Percentiles rank a stretch among this genome's conserved stretches.
Evolutionary conservation across 164 flowering plant genomes (phyloP).

Genomic region (Berberis thunbergii): DNA sequence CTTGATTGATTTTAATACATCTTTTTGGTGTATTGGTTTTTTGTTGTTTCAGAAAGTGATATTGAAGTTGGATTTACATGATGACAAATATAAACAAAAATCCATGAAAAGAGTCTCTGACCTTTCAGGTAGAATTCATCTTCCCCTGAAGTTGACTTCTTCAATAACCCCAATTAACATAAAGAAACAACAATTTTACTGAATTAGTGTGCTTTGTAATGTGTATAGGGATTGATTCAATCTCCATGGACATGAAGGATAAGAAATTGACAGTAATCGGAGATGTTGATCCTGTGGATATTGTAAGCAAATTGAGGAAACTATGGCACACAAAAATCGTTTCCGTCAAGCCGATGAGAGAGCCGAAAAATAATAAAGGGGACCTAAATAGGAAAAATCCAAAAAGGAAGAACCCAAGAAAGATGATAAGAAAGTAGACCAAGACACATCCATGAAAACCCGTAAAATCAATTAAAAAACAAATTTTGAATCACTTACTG

Average conservation of each 20-base stretch:
- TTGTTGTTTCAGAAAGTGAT: slow-evolving; percentile 37
- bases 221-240: slow-evolving; percentile 67
- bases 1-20: neutral
- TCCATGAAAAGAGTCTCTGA: slow-evolving; percentile 6
- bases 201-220: neutral
- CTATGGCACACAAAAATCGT: slow-evolving; percentile 52
- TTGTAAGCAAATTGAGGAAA: slow-evolving; percentile 65
- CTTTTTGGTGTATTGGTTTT: neutral
- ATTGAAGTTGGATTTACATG: slow-evolving; percentile 1
- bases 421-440: too few relatives aligned
- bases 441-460: too few relatives aligned
- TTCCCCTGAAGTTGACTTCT: neutral
- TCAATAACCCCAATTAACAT: neutral
- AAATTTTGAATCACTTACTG: too few relatives aligned
- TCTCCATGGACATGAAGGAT: slow-evolving; percentile 74
- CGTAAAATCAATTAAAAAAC: too few relatives aligned
- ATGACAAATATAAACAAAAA: slow-evolving; percentile 7
- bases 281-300: slow-evolving; percentile 49
- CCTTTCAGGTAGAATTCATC: neutral
- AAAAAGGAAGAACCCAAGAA: slow-evolving; percentile 11
- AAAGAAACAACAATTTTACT: neutral
- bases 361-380: slow-evolving; percentile 65
- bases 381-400: slow-evolving; percentile 20
- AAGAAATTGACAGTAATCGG: slow-evolving; percentile 67
- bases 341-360: slow-evolving; percentile 66